A percentile compares a stretch with the other conserved stretches of the same genome.
Evolutionary conservation across 176 grass and related monocot genomes (phyloP).

Genomic region (Chrysopogon serrulatus): DNA sequence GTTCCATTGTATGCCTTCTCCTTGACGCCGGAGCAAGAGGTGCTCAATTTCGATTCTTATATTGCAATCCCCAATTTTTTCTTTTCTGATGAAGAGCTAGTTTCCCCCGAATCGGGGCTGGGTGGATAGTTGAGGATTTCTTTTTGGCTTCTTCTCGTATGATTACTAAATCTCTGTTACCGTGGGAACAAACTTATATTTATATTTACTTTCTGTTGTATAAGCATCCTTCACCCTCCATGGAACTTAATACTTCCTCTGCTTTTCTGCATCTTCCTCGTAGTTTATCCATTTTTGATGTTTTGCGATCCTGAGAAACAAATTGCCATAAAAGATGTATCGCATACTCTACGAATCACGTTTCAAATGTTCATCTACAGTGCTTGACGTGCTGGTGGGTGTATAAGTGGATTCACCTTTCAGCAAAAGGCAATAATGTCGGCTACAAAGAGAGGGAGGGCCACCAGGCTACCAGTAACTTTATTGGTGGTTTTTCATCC

Average conservation of each 20-base stretch:
- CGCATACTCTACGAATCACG: neutral
- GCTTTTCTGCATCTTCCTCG: neutral
- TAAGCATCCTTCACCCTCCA: no score
- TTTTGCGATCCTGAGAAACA: no score
- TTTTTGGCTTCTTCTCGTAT: neutral
- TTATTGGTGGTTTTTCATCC: slow-evolving; percentile 14
- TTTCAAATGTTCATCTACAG: neutral
- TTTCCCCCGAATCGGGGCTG: neutral
- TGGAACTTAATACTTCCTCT: no score
- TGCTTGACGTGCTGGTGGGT: slow-evolving; percentile 17
- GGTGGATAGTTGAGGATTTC: neutral
- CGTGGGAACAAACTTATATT: no score
- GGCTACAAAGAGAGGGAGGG: neutral
- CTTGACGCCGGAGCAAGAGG: neutral
- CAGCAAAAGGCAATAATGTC: slow-evolving; percentile 42
- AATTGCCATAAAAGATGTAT: no score
- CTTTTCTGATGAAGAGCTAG: neutral
- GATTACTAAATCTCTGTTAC: neutral
- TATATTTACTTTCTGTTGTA: no score
- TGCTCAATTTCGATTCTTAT: neutral
- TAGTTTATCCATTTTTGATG: no score
- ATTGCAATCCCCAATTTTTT: neutral
- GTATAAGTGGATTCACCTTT: slow-evolving; percentile 40
- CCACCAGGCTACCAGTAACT: slow-evolving; percentile 24
- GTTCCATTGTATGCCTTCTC: neutral